Percentiles rank a stretch among this genome's conserved stretches.
These are phyloP conservation scores for Cladosporium sp. DNA, from an alignment of 2,329 filamentous ascomycete species.

Conservation along the genomic window DNA sequence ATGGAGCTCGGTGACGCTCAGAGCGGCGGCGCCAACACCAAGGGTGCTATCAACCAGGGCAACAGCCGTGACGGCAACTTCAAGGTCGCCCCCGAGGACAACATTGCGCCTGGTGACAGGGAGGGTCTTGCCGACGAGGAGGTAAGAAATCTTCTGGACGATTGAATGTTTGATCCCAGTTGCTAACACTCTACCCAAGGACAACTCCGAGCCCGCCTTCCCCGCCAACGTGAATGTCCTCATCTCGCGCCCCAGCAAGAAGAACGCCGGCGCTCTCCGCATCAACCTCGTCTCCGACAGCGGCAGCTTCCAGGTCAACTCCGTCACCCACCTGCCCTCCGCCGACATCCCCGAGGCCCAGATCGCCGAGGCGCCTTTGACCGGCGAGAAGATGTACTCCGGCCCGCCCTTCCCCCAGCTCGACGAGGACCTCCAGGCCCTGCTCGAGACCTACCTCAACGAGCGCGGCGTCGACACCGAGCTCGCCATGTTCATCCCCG, in stretches of 20 bases:
- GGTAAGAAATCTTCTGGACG: constrained; percentile 1
- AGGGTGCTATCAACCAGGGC: constrained; percentile 51
- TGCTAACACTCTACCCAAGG: constrained; percentile 28
- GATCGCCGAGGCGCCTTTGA: constrained; percentile 43
- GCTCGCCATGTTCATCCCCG: constrained; percentile 83
- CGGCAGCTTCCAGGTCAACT: constrained; percentile 79
- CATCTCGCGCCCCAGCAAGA: constrained; percentile 75
- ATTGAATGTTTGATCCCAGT: not conserved
- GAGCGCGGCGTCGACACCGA: constrained; percentile 85
- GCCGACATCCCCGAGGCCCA: constrained; percentile 69
- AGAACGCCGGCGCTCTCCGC: constrained; percentile 67
- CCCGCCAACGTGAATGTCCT: constrained; percentile 80
- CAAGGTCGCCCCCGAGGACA: constrained; percentile 51
- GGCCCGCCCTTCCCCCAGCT: constrained; percentile 91
- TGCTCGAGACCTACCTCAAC: constrained; percentile 89
- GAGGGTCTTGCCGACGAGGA: constrained; percentile 53
- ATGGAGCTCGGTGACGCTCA: constrained; percentile 40
- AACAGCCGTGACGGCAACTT: constrained; percentile 45
- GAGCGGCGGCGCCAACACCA: constrained; percentile 51
- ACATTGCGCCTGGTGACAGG: constrained; percentile 50
- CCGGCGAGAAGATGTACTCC: constrained; percentile 68
- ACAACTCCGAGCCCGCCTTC: constrained; percentile 39
- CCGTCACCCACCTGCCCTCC: constrained; percentile 81
- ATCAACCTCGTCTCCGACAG: constrained; percentile 84
- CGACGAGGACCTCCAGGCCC: constrained; percentile 88